phyloP scores from a whole-genome alignment of 192 early-diverging fungal species.

The Funneliformis geosporum region DNA sequence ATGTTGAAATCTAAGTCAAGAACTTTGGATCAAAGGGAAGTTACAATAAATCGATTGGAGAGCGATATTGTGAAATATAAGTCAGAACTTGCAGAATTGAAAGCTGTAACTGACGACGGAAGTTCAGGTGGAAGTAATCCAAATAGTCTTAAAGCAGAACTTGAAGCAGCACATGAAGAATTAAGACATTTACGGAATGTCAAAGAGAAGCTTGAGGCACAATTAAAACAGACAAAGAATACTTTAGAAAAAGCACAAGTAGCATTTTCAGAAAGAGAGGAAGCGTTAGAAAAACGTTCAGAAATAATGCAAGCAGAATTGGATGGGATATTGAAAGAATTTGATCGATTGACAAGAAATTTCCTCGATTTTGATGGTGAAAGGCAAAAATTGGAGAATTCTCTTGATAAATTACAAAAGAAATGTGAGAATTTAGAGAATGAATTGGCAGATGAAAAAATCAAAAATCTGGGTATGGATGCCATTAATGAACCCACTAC shows the following conservation, averaged over 20 bases:
- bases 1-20: conserved; percentile 42
- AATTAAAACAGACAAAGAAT: conserved; percentile 21
- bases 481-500: conserved; percentile 27
- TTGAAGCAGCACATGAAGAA: conserved; percentile 34
- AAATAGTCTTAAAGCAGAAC: neutral
- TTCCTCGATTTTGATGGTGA: conserved; percentile 46
- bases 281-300: conserved; percentile 33
- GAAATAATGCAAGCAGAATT: conserved; percentile 40
- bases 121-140: neutral
- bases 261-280: conserved; percentile 35
- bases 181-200: conserved; percentile 35
- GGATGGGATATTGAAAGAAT: conserved; percentile 46
- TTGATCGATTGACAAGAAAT: conserved; percentile 45
- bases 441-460: conserved; percentile 41
- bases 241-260: conserved; percentile 26
- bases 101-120: neutral
- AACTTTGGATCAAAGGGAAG: conserved; percentile 41
- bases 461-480: conserved; percentile 41
- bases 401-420: conserved; percentile 36
- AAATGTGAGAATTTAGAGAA: conserved; percentile 36
- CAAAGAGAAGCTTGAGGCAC: conserved; percentile 21
- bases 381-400: conserved; percentile 39
- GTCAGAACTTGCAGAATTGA: conserved; percentile 5
- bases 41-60: conserved; percentile 37
- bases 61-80: conserved; percentile 29